phyloP scores from a whole-genome alignment of 345 rosid species.

The Moringa oleifera region DNA sequence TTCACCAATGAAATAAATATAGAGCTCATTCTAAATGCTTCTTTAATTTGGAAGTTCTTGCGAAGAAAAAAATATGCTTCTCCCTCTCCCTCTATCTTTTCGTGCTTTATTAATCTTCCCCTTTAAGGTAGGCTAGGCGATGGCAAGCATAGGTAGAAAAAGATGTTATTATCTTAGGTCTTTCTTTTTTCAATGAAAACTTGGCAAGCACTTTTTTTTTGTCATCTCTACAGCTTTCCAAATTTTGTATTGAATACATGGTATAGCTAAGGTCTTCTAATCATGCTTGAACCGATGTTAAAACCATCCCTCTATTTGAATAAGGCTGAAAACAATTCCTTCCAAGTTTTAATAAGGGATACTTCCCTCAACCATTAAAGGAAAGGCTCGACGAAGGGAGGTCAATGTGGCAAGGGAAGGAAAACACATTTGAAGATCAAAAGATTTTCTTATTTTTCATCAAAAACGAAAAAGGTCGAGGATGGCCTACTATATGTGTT shows the following conservation, averaged over 20 bases:
- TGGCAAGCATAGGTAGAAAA: no score
- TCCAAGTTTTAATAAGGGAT: slow-evolving; percentile 4
- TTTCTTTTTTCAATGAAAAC: no score
- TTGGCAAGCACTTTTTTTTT: no score
- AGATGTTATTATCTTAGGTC: no score
- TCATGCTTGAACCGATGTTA: slow-evolving; percentile 20
- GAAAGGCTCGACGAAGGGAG: slow-evolving; percentile 1
- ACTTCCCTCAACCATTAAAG: not conserved
- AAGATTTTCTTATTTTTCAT: not conserved
- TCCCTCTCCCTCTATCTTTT: no score
- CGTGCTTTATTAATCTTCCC: no score
- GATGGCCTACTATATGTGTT: no score
- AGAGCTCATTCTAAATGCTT: no score
- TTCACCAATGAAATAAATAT: no score
- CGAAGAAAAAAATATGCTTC: no score
- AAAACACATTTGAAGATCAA: not conserved
- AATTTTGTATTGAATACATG: slow-evolving; percentile 9
- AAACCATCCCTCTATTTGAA: slow-evolving; percentile 15
- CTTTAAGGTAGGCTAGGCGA: no score
- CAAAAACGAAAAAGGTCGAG: not conserved
- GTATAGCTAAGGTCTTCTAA: slow-evolving; percentile 9
- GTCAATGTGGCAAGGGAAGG: not conserved
- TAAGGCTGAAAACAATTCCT: slow-evolving; percentile 12
- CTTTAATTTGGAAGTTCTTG: no score
- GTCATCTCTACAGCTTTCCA: not conserved